phyloP scores from a whole-genome alignment of 331 rosid species.

The Phaseolus coccineus region DNA sequence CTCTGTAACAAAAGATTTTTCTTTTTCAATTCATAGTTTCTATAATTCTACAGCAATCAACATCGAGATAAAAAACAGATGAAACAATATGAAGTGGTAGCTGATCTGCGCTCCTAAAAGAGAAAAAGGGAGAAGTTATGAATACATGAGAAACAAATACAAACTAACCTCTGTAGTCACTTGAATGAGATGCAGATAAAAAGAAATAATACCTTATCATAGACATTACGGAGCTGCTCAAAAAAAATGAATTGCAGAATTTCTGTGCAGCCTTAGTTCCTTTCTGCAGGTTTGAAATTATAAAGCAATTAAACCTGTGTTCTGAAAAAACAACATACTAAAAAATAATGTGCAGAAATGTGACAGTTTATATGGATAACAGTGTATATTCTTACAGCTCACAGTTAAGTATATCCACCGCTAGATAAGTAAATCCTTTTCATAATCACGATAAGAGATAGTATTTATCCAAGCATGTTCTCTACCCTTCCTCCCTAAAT shows the following conservation, averaged over 20 bases:
- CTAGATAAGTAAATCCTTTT: background rate
- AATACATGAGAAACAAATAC: background rate
- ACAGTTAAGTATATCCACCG: slow-evolving; percentile 25
- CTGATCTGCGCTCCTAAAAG: background rate
- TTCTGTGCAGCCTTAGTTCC: slow-evolving; percentile 84
- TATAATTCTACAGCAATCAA: background rate
- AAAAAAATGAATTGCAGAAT: slow-evolving; percentile 80
- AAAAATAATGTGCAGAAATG: slow-evolving; percentile 13
- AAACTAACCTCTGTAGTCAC: slow-evolving; percentile 25
- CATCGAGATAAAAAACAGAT: background rate
- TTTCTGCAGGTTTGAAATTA: slow-evolving; percentile 62
- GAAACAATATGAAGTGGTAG: slow-evolving; percentile 24
- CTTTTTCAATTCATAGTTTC: too few species aligned
- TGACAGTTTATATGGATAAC: slow-evolving; percentile 31
- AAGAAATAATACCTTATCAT: slow-evolving; percentile 76
- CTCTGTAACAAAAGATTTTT: too few species aligned
- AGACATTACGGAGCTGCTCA: slow-evolving; percentile 87
- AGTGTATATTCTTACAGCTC: slow-evolving; percentile 10
- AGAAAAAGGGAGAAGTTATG: background rate
- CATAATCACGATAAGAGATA: slow-evolving; percentile 5
- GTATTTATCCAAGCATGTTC: background rate
- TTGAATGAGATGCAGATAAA: slow-evolving; percentile 33
- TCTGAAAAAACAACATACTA: slow-evolving; percentile 22
- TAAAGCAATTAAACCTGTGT: slow-evolving; percentile 23
- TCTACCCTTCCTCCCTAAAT: background rate